phyloP scores from a whole-genome alignment of 345 rosid genomes.

The Populus ilicifolia region DNA sequence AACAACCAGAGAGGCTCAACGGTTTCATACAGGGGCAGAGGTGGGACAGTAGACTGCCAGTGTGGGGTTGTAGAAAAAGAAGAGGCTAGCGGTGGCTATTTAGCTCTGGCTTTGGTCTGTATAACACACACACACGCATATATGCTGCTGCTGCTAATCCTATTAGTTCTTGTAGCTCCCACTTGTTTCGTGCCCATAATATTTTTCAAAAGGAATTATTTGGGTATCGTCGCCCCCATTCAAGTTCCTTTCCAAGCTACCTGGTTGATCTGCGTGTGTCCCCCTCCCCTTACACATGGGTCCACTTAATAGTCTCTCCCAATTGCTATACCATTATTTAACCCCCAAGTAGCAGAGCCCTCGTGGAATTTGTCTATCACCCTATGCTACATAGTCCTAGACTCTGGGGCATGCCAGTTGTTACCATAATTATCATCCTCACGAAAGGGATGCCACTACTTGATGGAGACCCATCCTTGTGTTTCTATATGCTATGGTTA shows the following conservation, averaged over 20 bases:
- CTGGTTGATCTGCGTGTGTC: conserved; percentile 38
- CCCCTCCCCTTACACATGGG: conserved; percentile 36
- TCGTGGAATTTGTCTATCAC: conserved; percentile 8
- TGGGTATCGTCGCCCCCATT: conserved; percentile 25
- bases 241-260: conserved; percentile 26
- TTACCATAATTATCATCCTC: conserved; percentile 38
- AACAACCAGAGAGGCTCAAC: conserved; percentile 36
- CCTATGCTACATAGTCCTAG: conserved; percentile 28
- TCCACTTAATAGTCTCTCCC: conserved; percentile 22
- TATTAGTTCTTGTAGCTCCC: neutral
- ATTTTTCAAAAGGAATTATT: conserved; percentile 26
- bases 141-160: conserved; percentile 1
- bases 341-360: neutral
- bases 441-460: conserved; percentile 41
- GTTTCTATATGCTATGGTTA: neutral
- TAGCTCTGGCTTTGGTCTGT: neutral
- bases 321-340: neutral
- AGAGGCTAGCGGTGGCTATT: neutral
- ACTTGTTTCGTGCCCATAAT: neutral
- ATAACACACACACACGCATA: neutral
- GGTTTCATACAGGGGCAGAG: conserved; percentile 27
- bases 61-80: conserved; percentile 15
- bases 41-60: conserved; percentile 18
- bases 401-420: conserved; percentile 52
- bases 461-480: conserved; percentile 40